Base-by-base conservation (phyloP, 768 basidiomycete genomes). In the Rhizopogon rudus region DNA sequence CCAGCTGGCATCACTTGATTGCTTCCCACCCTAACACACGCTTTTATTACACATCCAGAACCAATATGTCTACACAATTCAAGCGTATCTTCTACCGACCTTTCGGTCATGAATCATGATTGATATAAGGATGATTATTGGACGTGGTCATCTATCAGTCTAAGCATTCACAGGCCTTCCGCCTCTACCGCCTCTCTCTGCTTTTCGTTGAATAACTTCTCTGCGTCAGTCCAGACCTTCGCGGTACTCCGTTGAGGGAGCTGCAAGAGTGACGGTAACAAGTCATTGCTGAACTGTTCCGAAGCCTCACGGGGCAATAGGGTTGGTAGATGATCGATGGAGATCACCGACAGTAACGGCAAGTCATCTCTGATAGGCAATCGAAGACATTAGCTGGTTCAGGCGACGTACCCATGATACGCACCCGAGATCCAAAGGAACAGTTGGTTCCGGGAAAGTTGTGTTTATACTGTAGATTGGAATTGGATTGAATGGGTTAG, bases 401-500 rank as follows among this genome's bases (percentile, higher is more conserved):
- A 16, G 20, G 14, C 8, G 22, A 37, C 5, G 9, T 22, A 5
- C 9, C 14, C 20, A 60, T 45, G 16, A 6, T 35, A 77, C 88
- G 73, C 63, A 93, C 88, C 81, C 85, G 63, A 91, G 82, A 44
- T 84, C 82, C 40, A 94, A 93, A 56, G 86, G 77, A 40, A 98
- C 91, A 2, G 95, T 97, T 16, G 97, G 97, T 55, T 91, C 80
- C 45, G 86, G 81, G 70, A 98, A 98, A 0, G 92, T 94, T 20
- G 96, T 98, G 74, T 97, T 98, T 74, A 94, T 81, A 53, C 67
- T 77, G 75, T 99, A 99, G 57, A 99, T 87, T 8, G 97, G 97
- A 61, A 98, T 89, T 1, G 97, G 97, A 71, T 98, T 99, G 81
- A 88, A 88, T 14, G 97, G 95, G 71, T 99, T 99, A 52, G 94